Evolutionary conservation across 2,329 filamentous ascomycete genomes (phyloP), one percentile per base, ranked within the genome.

Genomic region (Phaeosphaeriaceae sp.): DNA sequence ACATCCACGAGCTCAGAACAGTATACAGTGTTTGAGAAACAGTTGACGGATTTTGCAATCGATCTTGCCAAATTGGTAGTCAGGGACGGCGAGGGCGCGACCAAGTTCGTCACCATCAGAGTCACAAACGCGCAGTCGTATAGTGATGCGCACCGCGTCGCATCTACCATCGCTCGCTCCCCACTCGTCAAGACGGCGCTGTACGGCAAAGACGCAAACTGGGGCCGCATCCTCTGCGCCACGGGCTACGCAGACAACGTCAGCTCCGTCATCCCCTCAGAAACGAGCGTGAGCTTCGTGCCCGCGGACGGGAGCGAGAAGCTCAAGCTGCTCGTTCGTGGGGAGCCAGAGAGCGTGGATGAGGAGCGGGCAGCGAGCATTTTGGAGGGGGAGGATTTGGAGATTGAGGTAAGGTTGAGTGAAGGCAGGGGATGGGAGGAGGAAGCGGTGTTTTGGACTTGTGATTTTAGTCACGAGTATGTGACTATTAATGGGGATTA

Each of bases 201-300:
- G 42, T 99, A 99, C 78, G 95, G 95, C 65, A 92, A 93, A 76
- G 95, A 99, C 76, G 95, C 95, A 19, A 99, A 99, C 83, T 99
- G 95, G 95, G 95, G 95, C 33, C 92, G 95, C 54, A 96, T 99
- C 62, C 85, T 98, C 25, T 98, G 95, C 77, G 94, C 95, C 0
- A 93, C 93, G 4, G 95, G 95, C 2, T 98, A 98, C 75, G 83
- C 86, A 0, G 84, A 84, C 58, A 86, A 89, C 1, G 87, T 90
- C 1, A 81, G 83, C 1, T 86, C 87, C 47, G 86, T 95, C 52
- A 79, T 86, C 0, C 89, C 90, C 0, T 85, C 89, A 63, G 85
- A 85, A 72, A 94, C 91, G 1, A 92, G 84, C 66, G 91, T 95
- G 22, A 91, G 89, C 7, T 94, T 95, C 74, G 79, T 93, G 10